phyloP scores from a whole-genome alignment of 169 alveolate species.

The Eimeria sp. region DNA sequence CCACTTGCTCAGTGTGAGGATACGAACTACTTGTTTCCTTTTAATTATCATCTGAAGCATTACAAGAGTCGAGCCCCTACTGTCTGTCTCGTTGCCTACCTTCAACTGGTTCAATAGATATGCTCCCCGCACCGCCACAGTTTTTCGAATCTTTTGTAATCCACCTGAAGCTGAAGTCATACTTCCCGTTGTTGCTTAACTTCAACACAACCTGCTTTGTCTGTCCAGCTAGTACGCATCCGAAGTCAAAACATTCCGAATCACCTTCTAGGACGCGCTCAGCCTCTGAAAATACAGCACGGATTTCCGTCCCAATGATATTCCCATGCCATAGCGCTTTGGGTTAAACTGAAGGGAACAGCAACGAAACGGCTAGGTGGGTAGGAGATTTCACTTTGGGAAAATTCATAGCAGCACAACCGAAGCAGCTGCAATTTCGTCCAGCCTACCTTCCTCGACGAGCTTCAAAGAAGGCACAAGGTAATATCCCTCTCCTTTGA shows the following conservation, averaged over 20 bases:
- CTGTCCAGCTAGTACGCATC: conserved; percentile 94
- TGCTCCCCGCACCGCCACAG: conserved; percentile 35
- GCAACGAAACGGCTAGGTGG: not conserved
- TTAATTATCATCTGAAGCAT: not conserved
- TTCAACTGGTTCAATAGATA: conserved; percentile 38
- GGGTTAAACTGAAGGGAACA: not conserved
- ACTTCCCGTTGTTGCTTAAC: conserved; percentile 92
- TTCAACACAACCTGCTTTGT: conserved; percentile 89
- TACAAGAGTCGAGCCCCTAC: not conserved
- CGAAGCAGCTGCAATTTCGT: not conserved
- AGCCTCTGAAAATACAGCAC: conserved; percentile 81
- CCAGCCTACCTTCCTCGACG: conserved; percentile 86
- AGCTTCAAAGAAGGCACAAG: conserved; percentile 87
- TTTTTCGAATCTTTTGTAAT: conserved; percentile 83
- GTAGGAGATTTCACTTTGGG: not conserved
- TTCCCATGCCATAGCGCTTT: not conserved
- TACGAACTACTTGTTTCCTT: not conserved
- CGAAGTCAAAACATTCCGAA: conserved; percentile 86
- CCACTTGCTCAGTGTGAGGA: not conserved
- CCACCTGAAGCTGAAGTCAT: conserved; percentile 94
- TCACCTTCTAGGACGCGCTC: conserved; percentile 83
- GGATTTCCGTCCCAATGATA: not conserved
- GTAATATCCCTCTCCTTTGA: conserved; percentile 95
- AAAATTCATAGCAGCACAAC: not conserved
- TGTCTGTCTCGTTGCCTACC: conserved; percentile 32